phyloP scores from a whole-genome alignment of 1,284 basidiomycete species.

The Boletellus sp. region DNA sequence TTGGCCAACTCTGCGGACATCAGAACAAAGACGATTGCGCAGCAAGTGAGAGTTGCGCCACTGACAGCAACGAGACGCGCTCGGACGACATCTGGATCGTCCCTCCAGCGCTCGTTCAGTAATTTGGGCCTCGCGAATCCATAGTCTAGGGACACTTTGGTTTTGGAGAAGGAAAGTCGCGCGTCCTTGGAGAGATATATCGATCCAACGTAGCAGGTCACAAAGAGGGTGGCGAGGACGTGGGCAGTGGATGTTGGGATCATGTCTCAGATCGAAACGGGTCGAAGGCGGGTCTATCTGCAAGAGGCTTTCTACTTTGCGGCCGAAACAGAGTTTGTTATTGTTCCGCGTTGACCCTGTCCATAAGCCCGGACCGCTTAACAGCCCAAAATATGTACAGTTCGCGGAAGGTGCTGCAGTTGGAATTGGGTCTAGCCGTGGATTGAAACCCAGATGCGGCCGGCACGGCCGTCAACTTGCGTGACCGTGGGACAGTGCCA shows the following conservation, averaged over 20 bases:
- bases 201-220: constrained; percentile 57
- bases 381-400: too few species aligned
- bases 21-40: constrained; percentile 41
- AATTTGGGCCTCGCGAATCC: constrained; percentile 30
- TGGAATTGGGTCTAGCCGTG: too few species aligned
- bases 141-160: constrained; percentile 25
- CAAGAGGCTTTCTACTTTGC: constrained; percentile 11
- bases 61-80: constrained; percentile 60
- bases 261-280: constrained; percentile 14
- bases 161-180: constrained; percentile 45
- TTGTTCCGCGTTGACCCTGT: constrained; percentile 15
- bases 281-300: constrained; percentile 16
- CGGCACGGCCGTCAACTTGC: too few species aligned
- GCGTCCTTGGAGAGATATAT: constrained; percentile 58
- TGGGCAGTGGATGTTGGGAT: constrained; percentile 40
- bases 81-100: constrained; percentile 72
- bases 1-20: constrained; percentile 33
- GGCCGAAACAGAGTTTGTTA: constrained; percentile 14
- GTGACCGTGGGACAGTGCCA: constrained; percentile 21
- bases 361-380: background rate
- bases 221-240: constrained; percentile 46
- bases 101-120: constrained; percentile 52
- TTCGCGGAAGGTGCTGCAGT: too few species aligned
- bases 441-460: too few species aligned
- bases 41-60: constrained; percentile 53